Percentiles rank a stretch among this genome's conserved stretches.
phyloP scores from a whole-genome alignment of 2,329 filamentous ascomycete species.

The Aureobasidium sp. region DNA sequence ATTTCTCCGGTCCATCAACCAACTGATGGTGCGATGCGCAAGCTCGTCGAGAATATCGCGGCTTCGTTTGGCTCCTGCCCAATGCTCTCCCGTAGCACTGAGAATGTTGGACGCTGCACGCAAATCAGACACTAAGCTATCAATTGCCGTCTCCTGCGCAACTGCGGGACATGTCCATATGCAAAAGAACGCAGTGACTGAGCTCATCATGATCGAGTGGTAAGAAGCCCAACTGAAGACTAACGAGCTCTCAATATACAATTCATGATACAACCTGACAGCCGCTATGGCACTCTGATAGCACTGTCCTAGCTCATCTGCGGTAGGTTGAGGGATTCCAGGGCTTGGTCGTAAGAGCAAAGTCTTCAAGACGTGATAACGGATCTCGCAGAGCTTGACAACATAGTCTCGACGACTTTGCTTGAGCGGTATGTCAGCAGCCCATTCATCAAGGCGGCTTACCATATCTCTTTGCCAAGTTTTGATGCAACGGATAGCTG shows the following conservation, averaged over 20 bases:
- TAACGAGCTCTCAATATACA: background rate
- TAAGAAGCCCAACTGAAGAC: constrained; percentile 3
- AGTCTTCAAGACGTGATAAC: constrained; percentile 5
- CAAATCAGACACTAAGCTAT: constrained; percentile 1
- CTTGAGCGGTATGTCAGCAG: background rate
- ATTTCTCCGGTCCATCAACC: background rate
- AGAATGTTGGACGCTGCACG: constrained; percentile 2
- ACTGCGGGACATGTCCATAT: constrained; percentile 7
- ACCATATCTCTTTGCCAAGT: constrained; percentile 6
- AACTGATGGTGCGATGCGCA: background rate
- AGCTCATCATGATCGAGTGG: constrained; percentile 9
- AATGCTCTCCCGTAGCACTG: constrained; percentile 2
- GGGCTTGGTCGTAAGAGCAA: constrained; percentile 5
- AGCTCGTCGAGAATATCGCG: constrained; percentile 7
- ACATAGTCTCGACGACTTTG: background rate
- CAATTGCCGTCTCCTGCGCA: background rate
- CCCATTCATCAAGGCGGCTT: background rate
- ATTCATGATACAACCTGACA: background rate
- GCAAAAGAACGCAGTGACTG: constrained; percentile 4
- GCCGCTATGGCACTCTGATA: background rate
- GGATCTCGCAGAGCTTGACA: background rate
- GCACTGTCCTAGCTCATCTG: background rate
- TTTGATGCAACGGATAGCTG: constrained; percentile 6
- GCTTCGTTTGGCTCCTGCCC: background rate
- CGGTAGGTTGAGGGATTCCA: background rate